Conservation (phyloP, 129 eudicot genomes). For the Sambucus nigra region DNA sequence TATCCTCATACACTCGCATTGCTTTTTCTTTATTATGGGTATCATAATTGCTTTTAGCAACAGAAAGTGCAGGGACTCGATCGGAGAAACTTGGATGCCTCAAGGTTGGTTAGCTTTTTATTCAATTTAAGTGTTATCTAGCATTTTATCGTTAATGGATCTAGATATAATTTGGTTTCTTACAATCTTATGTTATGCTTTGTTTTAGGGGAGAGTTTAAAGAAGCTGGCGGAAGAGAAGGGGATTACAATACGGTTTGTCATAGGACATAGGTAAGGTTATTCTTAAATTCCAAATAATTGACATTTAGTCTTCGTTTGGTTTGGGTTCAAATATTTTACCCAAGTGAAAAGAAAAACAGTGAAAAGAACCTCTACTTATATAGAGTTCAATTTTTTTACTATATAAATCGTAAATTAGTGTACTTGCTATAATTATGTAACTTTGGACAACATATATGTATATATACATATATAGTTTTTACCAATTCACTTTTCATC, state of each 20-base stretch:
- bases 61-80: slow-evolving; percentile 81
- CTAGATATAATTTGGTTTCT: not conserved
- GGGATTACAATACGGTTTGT: slow-evolving; percentile 76
- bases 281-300: not conserved
- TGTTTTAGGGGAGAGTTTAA: slow-evolving; percentile 42
- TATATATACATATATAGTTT: no score
- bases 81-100: slow-evolving; percentile 95
- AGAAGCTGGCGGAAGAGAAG: slow-evolving; percentile 72
- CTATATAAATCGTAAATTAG: no score
- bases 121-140: not conserved
- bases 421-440: no score
- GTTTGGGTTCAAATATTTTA: no score
- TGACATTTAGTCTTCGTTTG: no score
- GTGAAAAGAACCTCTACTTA: no score
- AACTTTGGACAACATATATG: no score
- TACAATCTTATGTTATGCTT: not conserved
- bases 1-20: no score
- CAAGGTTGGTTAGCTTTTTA: slow-evolving; percentile 35
- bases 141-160: not conserved
- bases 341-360: no score
- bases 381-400: no score
- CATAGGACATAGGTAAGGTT: slow-evolving; percentile 80
- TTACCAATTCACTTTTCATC: no score
- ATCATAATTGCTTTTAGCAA: slow-evolving; percentile 85
- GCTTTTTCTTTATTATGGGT: slow-evolving; percentile 84